phyloP scores from a whole-genome alignment of 2,329 filamentous ascomycete genomes.

The Cercospora citrullina region DNA sequence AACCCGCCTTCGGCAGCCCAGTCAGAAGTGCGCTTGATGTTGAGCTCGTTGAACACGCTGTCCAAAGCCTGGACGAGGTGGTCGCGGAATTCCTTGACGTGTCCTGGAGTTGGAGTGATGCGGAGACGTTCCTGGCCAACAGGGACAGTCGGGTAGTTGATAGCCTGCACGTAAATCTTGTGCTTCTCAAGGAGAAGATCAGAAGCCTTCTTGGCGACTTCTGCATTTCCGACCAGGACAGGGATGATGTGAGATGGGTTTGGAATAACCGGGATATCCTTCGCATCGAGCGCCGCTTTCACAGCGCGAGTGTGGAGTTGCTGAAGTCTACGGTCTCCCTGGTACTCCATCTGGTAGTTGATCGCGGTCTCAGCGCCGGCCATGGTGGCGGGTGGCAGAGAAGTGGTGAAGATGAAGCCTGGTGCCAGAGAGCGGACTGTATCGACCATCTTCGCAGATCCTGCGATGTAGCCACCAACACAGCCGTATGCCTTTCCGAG shows the following conservation, averaged over 20 bases:
- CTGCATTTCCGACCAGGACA: constrained; percentile 89
- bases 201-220: constrained; percentile 85
- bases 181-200: constrained; percentile 89
- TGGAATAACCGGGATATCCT: constrained; percentile 92
- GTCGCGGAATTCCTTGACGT: constrained; percentile 79
- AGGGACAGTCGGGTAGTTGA: constrained; percentile 98
- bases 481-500: constrained; percentile 97
- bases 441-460: constrained; percentile 81
- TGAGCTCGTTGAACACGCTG: constrained; percentile 82
- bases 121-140: constrained; percentile 96
- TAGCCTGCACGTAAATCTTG: constrained; percentile 95
- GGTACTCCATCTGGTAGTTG: constrained; percentile 84
- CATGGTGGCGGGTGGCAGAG: constrained; percentile 94
- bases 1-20: constrained; percentile 92
- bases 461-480: constrained; percentile 96
- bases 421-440: constrained; percentile 91
- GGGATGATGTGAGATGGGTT: constrained; percentile 97
- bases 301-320: constrained; percentile 95
- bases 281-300: constrained; percentile 75
- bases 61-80: constrained; percentile 83
- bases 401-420: constrained; percentile 98
- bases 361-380: constrained; percentile 88
- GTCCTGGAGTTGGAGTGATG: constrained; percentile 93
- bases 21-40: constrained; percentile 87
- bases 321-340: constrained; percentile 85